phyloP scores from a whole-genome alignment of 345 rosid species.

The Lumnitzera racemosa region DNA sequence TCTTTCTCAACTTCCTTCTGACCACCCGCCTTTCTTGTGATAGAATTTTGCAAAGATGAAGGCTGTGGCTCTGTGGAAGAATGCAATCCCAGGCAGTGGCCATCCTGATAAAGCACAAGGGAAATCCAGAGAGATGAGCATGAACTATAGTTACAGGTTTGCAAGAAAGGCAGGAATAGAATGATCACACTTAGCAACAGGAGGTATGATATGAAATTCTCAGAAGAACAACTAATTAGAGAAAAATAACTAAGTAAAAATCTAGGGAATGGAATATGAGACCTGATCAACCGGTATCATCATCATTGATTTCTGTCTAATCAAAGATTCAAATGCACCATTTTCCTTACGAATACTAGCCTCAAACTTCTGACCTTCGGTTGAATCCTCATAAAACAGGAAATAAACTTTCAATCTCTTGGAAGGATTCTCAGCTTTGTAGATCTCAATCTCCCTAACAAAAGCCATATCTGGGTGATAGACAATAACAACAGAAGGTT shows the following conservation, averaged over 20 bases:
- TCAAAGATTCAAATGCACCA: conserved; percentile 91
- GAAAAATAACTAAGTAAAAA: background rate
- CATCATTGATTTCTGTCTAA: conserved; percentile 93
- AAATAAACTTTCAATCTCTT: conserved; percentile 75
- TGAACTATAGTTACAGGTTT: background rate
- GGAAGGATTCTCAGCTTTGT: conserved; percentile 86
- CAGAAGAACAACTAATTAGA: background rate
- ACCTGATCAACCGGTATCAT: conserved; percentile 97
- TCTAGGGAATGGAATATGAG: conserved; percentile 7
- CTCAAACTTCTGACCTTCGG: conserved; percentile 91
- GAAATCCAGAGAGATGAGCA: background rate
- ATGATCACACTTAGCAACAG: too few species aligned
- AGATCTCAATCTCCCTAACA: conserved; percentile 90
- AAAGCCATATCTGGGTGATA: conserved; percentile 86
- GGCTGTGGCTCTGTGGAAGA: conserved; percentile 42
- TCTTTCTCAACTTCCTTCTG: conserved; percentile 83
- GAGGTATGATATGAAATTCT: background rate
- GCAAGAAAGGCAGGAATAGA: too few species aligned
- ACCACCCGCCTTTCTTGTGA: conserved; percentile 95
- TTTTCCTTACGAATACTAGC: conserved; percentile 91
- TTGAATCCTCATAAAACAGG: conserved; percentile 85
- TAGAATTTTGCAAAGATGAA: conserved; percentile 67
- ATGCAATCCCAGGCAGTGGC: conserved; percentile 51
- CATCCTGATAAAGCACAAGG: conserved; percentile 41
- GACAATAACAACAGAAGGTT: conserved; percentile 74